These are phyloP conservation scores for Boletus vinaceobasis DNA, from an alignment of 768 basidiomycete genomes.

Conservation along the genomic window DNA sequence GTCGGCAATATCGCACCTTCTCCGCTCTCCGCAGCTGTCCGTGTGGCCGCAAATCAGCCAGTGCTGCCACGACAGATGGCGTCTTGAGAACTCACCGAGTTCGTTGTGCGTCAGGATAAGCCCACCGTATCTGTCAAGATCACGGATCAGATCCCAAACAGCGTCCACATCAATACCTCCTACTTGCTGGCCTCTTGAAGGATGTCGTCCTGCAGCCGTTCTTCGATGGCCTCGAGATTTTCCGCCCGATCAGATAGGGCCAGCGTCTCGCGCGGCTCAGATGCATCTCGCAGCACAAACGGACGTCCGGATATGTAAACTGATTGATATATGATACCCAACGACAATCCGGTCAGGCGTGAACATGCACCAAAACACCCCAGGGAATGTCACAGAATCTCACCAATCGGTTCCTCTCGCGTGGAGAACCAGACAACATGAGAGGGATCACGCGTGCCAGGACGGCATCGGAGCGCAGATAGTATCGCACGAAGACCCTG, in stretches of 20 bases:
- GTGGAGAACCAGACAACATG: constrained; percentile 96
- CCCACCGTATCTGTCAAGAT: constrained; percentile 68
- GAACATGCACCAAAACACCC: neutral
- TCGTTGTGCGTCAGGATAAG: constrained; percentile 93
- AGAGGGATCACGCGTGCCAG: constrained; percentile 57
- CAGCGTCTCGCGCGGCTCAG: constrained; percentile 76
- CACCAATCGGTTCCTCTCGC: constrained; percentile 91
- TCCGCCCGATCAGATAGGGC: constrained; percentile 88
- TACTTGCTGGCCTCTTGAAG: constrained; percentile 77
- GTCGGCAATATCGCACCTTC: constrained; percentile 85
- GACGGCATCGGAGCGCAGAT: constrained; percentile 75
- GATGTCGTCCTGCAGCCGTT: constrained; percentile 86
- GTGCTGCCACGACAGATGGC: neutral
- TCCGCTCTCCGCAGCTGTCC: constrained; percentile 52
- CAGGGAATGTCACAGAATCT: constrained; percentile 22
- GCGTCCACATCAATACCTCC: neutral
- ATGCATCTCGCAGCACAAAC: constrained; percentile 86
- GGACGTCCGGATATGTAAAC: constrained; percentile 90
- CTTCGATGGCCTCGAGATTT: constrained; percentile 91
- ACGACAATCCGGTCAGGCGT: neutral
- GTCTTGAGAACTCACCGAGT: constrained; percentile 49
- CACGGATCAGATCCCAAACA: constrained; percentile 5
- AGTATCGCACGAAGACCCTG: constrained; percentile 89
- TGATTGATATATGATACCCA: constrained; percentile 13
- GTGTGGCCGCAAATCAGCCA: constrained; percentile 3